Evolutionary conservation across 441 rosid species (phyloP), one percentile per base, ranked within the genome.

Genomic region (Gossypium gossypioides): DNA sequence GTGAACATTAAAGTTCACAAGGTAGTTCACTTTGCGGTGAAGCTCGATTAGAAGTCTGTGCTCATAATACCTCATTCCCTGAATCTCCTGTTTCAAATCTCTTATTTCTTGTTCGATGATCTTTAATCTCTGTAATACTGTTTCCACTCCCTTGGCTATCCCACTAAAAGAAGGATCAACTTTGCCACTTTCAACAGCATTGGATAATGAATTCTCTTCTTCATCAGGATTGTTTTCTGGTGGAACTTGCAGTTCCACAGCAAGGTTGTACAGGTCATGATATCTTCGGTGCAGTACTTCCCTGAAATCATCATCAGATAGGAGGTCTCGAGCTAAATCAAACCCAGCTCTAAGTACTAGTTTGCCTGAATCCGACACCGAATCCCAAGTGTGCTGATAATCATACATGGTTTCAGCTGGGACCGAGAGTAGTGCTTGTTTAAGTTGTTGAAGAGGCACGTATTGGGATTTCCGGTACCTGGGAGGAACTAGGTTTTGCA

Each of bases 51-150:
- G 86, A 70, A 95, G 91, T 46, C 89, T 84, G 82, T 92, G 96
- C 75, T 95, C 97, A 25, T 89, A 91, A 79, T 89, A 91, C 80
- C 95, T 85, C 71, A 95, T 77, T 52, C 99, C 97, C 80, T 95
- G 99, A 76, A 92, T 91, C 86, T 94, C 97, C 75, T 91, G 96
- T 84, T 92, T 95, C 81, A 95, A 51, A 78, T 95, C 99, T 75
- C 91, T 84, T 79, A 95, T 89, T 84, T 90, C 99, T 76, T 91
- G 97, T 79, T 95, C 99, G 13, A 95, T 91, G 74, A 95, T 89
- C 89, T 85, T 92, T 76, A 95, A 82, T 76, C 97, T 88, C 82
- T 88, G 91, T 80, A 92, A 81, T 42, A 95, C 94, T 71, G 84
- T 87, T 78, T 95, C 96, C 29, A 92, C 87, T 2, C 99, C 99